A percentile compares a stretch with the other conserved stretches of the same genome.
These are phyloP conservation scores for Cutaneotrichosporon sp. DNA, from an alignment of 1,284 basidiomycete species.

Conservation along the genomic window DNA sequence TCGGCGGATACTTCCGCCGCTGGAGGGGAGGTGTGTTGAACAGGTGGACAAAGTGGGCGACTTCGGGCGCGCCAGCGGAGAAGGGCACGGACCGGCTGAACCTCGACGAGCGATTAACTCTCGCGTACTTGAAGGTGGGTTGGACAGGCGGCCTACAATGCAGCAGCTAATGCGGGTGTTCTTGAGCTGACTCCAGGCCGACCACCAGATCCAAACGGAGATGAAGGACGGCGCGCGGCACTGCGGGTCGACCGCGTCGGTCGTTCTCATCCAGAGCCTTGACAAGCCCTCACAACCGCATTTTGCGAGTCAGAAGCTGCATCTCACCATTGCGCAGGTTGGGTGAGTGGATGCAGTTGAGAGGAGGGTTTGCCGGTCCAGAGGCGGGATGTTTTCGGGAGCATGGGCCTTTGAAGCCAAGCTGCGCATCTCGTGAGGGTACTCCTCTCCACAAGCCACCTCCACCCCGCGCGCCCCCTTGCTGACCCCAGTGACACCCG, in stretches of 20 bases:
- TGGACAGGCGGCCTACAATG: background rate
- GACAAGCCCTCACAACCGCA: constrained; percentile 73
- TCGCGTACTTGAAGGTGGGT: constrained; percentile 78
- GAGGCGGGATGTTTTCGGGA: no score
- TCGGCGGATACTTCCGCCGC: constrained; percentile 77
- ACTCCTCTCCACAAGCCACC: no score
- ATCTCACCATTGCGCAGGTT: constrained; percentile 85
- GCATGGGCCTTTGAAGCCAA: no score
- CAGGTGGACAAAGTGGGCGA: constrained; percentile 36
- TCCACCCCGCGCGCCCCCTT: background rate
- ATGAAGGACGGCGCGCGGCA: constrained; percentile 56
- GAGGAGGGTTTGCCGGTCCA: no score
- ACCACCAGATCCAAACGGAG: constrained; percentile 63
- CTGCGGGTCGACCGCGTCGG: constrained; percentile 82
- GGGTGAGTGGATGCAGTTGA: constrained; percentile 60
- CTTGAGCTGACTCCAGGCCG: constrained; percentile 49
- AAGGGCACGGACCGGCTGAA: constrained; percentile 59
- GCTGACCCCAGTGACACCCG: constrained; percentile 71
- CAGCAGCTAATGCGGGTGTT: background rate
- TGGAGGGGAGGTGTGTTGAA: constrained; percentile 72
- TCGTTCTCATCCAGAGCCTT: constrained; percentile 82
- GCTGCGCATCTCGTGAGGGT: no score
- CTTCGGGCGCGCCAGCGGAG: constrained; percentile 5
- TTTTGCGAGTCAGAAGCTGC: constrained; percentile 68
- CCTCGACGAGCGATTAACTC: constrained; percentile 76